phyloP scores from a whole-genome alignment of 225 moss, liverwort and hornwort species.

The Sphagnum tenellum region DNA sequence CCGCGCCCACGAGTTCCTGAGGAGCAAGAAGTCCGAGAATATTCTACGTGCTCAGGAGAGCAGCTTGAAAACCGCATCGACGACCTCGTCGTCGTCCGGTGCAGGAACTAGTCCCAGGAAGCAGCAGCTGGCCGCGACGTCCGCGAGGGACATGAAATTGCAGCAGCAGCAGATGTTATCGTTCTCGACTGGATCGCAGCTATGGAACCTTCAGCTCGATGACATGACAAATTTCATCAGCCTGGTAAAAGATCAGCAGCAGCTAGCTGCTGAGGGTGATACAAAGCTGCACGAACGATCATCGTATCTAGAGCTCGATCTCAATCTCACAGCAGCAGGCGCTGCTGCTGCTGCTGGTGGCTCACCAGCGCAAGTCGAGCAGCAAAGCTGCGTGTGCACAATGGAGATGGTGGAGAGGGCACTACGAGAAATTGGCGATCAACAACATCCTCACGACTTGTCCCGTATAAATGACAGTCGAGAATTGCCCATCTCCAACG shows the following conservation, averaged over 20 bases:
- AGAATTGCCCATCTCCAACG: not conserved
- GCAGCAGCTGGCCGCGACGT: too few relatives aligned
- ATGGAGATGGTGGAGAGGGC: slow-evolving; percentile 55
- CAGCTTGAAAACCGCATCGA: slow-evolving; percentile 1
- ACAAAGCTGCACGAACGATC: not conserved
- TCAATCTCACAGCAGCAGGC: slow-evolving; percentile 19
- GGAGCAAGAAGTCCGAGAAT: slow-evolving; percentile 49
- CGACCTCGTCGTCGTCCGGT: not conserved
- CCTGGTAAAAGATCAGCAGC: slow-evolving; percentile 3
- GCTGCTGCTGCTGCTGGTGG: not conserved
- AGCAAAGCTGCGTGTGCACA: slow-evolving; percentile 28
- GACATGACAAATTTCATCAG: slow-evolving; percentile 4
- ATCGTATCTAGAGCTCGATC: slow-evolving; percentile 27
- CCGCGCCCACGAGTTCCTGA: slow-evolving; percentile 42
- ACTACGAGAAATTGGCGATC: slow-evolving; percentile 18
- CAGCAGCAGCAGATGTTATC: slow-evolving; percentile 11
- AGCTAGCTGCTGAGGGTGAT: not conserved
- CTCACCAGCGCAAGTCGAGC: not conserved
- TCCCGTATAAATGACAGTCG: slow-evolving; percentile 8
- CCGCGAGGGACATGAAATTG: too few relatives aligned
- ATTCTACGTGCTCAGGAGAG: slow-evolving; percentile 9
- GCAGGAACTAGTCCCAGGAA: not conserved
- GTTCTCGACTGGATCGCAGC: slow-evolving; percentile 35
- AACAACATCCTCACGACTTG: slow-evolving; percentile 22
- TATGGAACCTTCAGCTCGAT: slow-evolving; percentile 32